Conservation (phyloP, 371 early-diverging fungal genomes). For the Apophysomyces elegans region DNA sequence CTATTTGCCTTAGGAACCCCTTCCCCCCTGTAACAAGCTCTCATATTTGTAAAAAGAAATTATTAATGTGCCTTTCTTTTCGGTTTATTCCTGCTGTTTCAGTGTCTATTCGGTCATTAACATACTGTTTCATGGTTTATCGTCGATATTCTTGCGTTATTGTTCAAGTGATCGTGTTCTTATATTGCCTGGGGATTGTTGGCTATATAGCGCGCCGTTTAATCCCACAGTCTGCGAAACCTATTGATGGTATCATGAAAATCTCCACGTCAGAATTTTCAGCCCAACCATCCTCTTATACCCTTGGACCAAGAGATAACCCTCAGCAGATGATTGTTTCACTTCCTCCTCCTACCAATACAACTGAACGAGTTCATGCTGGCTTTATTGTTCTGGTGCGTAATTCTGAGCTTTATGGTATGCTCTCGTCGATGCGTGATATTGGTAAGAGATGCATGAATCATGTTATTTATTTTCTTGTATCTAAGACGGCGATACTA, state of each 20-base stretch:
- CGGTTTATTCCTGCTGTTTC: conserved; percentile 14
- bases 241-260: neutral
- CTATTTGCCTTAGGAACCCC: too few relatives aligned
- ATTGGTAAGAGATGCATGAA: conserved; percentile 17
- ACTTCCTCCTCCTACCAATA: conserved; percentile 32
- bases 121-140: conserved; percentile 13
- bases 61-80: too few relatives aligned
- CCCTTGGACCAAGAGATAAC: conserved; percentile 31
- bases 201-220: conserved; percentile 14
- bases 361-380: conserved; percentile 56
- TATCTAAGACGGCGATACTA: conserved; percentile 46
- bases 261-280: conserved; percentile 10
- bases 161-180: conserved; percentile 20
- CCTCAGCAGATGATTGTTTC: conserved; percentile 29
- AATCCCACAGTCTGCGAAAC: neutral
- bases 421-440: conserved; percentile 63
- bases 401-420: conserved; percentile 75
- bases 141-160: conserved; percentile 30
- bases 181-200: conserved; percentile 21
- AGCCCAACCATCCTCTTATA: conserved; percentile 30
- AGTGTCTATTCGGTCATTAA: neutral
- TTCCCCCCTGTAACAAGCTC: too few relatives aligned
- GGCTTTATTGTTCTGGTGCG: conserved; percentile 65
- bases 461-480: neutral
- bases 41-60: too few relatives aligned